Evolutionary conservation across 257 asterid genomes (phyloP).

Genomic region (Solanum paucissectum): DNA sequence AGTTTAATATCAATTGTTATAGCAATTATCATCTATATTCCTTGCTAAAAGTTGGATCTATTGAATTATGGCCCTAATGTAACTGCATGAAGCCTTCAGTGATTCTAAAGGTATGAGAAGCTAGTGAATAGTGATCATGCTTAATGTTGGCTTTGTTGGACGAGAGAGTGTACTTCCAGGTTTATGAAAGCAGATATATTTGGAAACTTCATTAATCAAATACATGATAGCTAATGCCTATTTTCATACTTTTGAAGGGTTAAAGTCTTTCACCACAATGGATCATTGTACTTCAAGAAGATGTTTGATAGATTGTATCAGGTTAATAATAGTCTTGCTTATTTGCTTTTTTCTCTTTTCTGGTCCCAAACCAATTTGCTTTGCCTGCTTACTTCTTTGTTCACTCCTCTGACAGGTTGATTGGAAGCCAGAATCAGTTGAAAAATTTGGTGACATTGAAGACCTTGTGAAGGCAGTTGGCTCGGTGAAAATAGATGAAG

Average conservation of each 20-base stretch:
- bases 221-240: neutral
- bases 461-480: conserved; percentile 50
- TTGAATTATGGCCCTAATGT: neutral
- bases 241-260: conserved; percentile 39
- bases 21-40: neutral
- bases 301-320: conserved; percentile 80
- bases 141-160: neutral
- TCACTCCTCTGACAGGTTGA: conserved; percentile 48
- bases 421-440: conserved; percentile 87
- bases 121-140: neutral
- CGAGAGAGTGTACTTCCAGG: neutral
- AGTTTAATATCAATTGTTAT: neutral
- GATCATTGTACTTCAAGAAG: conserved; percentile 77
- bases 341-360: neutral
- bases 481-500: conserved; percentile 56
- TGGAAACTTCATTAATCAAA: neutral
- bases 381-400: conserved; percentile 9
- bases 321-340: conserved; percentile 41
- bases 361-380: conserved; percentile 1
- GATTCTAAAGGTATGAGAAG: neutral
- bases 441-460: conserved; percentile 53
- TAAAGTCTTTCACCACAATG: conserved; percentile 81
- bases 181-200: neutral
- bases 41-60: neutral
- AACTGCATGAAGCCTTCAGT: neutral